phyloP scores from a whole-genome alignment of 441 rosid genomes.

The Populus hybrid region DNA sequence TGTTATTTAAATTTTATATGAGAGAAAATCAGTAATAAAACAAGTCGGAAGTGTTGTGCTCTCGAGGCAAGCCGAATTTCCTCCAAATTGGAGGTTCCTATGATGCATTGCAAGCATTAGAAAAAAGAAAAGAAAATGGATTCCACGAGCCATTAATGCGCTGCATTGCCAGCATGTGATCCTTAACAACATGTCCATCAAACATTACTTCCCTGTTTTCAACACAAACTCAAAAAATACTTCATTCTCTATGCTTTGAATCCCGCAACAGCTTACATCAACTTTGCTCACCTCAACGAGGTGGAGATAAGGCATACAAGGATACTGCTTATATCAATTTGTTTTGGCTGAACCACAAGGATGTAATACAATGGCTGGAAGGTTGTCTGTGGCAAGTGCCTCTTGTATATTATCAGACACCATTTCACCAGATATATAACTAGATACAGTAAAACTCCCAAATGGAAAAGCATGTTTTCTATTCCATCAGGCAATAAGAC shows the following conservation, averaged over 20 bases:
- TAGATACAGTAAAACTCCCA: slow-evolving; percentile 26
- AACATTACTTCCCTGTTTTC: background rate
- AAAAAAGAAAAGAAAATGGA: background rate
- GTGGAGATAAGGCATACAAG: slow-evolving; percentile 8
- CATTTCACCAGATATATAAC: slow-evolving; percentile 19
- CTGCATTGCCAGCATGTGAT: background rate
- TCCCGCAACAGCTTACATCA: slow-evolving; percentile 21
- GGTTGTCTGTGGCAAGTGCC: slow-evolving; percentile 17
- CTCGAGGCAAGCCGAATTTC: too few relatives aligned
- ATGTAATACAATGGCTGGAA: slow-evolving; percentile 14
- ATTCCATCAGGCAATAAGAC: slow-evolving; percentile 23
- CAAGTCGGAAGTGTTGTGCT: too few relatives aligned
- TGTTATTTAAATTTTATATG: background rate
- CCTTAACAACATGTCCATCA: background rate
- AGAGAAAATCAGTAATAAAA: background rate
- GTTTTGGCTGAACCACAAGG: slow-evolving; percentile 12
- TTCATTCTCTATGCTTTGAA: slow-evolving; percentile 10
- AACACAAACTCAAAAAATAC: background rate
- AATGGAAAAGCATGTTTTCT: slow-evolving; percentile 21
- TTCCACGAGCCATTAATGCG: background rate
- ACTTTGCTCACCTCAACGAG: slow-evolving; percentile 5
- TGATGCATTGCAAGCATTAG: background rate
- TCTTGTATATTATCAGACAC: slow-evolving; percentile 33
- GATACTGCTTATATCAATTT: slow-evolving; percentile 17
- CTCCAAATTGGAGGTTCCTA: background rate